phyloP scores from a whole-genome alignment of 1,284 basidiomycete species.

The Microbotryomycetes sp. region DNA sequence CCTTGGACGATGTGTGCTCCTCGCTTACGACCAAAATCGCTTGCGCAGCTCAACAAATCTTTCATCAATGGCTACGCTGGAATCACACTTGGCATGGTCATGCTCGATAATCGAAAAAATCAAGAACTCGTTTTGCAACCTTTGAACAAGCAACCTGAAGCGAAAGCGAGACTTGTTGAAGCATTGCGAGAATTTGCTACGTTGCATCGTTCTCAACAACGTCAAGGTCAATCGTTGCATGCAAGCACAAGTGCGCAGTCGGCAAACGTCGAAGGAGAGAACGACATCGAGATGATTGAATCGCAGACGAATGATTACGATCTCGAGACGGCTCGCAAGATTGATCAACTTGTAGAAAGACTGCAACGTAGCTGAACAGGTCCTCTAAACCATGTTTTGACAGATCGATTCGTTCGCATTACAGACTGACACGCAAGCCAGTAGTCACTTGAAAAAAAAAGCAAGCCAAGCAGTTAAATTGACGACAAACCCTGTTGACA shows the following conservation, averaged over 20 bases:
- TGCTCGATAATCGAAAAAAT: slow-evolving; percentile 6
- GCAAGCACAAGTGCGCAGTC: too few species aligned
- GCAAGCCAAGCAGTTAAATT: background rate
- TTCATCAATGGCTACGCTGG: slow-evolving; percentile 10
- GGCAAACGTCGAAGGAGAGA: background rate
- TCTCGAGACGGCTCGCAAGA: background rate
- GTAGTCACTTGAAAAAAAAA: too few species aligned
- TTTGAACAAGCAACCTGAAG: background rate
- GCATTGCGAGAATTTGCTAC: slow-evolving; percentile 6
- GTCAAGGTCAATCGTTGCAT: too few species aligned
- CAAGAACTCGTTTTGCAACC: background rate
- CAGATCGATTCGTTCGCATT: too few species aligned
- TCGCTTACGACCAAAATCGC: background rate
- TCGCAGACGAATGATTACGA: background rate
- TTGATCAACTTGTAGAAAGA: background rate
- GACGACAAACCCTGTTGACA: background rate
- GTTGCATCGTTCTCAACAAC: too few species aligned
- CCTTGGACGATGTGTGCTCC: background rate
- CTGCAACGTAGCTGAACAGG: background rate
- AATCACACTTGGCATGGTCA: slow-evolving; percentile 3
- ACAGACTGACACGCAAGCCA: too few species aligned
- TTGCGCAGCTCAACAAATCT: background rate
- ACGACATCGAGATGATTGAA: too few species aligned
- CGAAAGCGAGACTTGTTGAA: background rate
- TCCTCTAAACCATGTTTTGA: background rate